Base-by-base conservation (phyloP, 331 rosid species). In the Acacia pycnantha region DNA sequence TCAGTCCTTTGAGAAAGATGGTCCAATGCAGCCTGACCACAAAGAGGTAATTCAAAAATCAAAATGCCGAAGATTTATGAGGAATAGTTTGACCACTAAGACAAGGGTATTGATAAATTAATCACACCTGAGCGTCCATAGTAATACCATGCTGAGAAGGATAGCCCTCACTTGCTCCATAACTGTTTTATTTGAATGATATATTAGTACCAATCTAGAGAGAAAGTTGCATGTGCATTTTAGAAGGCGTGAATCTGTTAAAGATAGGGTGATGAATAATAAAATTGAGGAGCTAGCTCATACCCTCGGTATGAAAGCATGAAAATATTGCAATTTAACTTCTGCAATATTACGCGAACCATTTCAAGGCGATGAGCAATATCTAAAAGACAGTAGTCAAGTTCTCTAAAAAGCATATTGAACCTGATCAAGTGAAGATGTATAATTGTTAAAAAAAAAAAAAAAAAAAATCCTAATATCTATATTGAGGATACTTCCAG, bases 231-330 rank as follows among this genome's bases (percentile, higher is more conserved):
- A 80, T 6, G 64, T 56, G 47, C 11, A 79, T 64, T 48, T 77
- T 79, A 71, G 27, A 75, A 66, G 73, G 58, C 37, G 51, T 67
- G 78, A 53, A 77, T 82, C 79, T 10, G 78, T 81, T 33, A 29
- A 65, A 40, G 35, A 40, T 62, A 62, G 12, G 54, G 22, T 18
- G 53, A 46, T n/a, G 58, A 43, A 64, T 53, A 59, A 35, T 22
- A 35, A 82, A 14, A 80, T 65, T 56, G 76, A 77, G 64, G 31
- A 59, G 73, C 53, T 31, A 29, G 50, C 29, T 48, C 85, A 76
- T 92, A 96, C 99, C 99, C 99, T 84, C 99, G 87, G 79, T 96
- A 94, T 41, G 99, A 96, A 80, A 96, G 99, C 99, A 96, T 88
- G 76, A 96, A 96, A 56, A 94, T 91, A 24, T 96, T 96, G 90